Conservation (phyloP, 2,329 filamentous ascomycete genomes). For the Penicillium frequentans region DNA sequence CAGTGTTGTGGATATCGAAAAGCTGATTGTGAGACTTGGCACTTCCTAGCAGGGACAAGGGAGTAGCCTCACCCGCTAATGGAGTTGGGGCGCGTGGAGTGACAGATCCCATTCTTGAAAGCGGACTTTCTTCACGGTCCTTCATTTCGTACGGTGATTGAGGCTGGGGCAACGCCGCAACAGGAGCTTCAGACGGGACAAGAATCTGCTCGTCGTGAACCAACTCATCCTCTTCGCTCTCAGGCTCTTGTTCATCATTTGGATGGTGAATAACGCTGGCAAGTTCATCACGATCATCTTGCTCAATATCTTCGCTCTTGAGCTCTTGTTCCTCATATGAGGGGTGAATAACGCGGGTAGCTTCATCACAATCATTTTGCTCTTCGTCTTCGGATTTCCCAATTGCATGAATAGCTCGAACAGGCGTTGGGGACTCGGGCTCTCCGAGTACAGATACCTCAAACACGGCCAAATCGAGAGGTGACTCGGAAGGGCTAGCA, state of each 20-base stretch:
- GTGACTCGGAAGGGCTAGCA: neutral
- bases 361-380: neutral
- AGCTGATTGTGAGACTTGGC: conserved; percentile 31
- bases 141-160: conserved; percentile 20
- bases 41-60: conserved; percentile 9
- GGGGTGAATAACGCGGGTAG: neutral
- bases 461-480: neutral
- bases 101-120: conserved; percentile 8
- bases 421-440: neutral
- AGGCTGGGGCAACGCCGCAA: conserved; percentile 11
- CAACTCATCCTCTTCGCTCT: conserved; percentile 14
- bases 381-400: neutral
- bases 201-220: conserved; percentile 22
- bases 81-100: conserved; percentile 24
- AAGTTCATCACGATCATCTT: neutral
- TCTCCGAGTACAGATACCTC: neutral
- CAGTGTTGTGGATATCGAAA: conserved; percentile 9
- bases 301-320: neutral
- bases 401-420: neutral
- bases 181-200: conserved; percentile 16
- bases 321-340: neutral
- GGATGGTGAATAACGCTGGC: neutral
- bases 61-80: conserved; percentile 6
- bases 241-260: conserved; percentile 17
- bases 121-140: conserved; percentile 17